Percentiles rank a stretch among this genome's conserved stretches.
Conservation (phyloP, 1,284 basidiomycete species). For the Melampsora americana region DNA sequence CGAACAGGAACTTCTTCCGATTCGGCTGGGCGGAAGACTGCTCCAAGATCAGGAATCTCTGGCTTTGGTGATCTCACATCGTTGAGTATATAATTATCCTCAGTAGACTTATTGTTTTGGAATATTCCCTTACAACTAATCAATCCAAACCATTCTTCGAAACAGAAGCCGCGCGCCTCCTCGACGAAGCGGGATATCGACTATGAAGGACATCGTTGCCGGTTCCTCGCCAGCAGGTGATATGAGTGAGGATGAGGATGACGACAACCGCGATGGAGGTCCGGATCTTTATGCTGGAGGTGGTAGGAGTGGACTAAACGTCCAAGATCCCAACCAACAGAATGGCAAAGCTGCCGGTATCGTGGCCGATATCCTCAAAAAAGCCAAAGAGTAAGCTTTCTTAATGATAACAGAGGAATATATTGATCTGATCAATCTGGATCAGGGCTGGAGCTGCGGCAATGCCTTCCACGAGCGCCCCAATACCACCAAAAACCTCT, state of each 20-base stretch:
- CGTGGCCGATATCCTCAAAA: constrained; percentile 74
- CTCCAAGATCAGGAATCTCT: constrained; percentile 28
- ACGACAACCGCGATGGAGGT: constrained; percentile 49
- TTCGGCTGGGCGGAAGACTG: constrained; percentile 1
- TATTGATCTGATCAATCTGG: constrained; percentile 14
- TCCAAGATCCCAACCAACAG: constrained; percentile 73
- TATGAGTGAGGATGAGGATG: constrained; percentile 49
- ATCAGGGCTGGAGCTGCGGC: constrained; percentile 40
- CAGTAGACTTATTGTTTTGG: not conserved
- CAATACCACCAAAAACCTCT: constrained; percentile 52
- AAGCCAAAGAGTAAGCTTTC: constrained; percentile 70
- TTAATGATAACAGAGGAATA: not conserved
- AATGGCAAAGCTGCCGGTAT: constrained; percentile 63
- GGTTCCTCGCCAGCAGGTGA: constrained; percentile 43
- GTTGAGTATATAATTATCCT: constrained; percentile 8
- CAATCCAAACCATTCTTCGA: constrained; percentile 7
- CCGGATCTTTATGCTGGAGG: constrained; percentile 54
- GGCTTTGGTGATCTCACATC: constrained; percentile 35
- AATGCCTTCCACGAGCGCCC: not conserved
- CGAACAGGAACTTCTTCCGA: constrained; percentile 10
- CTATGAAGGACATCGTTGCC: constrained; percentile 35
- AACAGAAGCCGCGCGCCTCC: constrained; percentile 7
- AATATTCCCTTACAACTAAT: not conserved
- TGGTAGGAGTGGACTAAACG: constrained; percentile 72
- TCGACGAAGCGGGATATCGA: constrained; percentile 35